Evolutionary conservation across 2,329 filamentous ascomycete genomes (phyloP), one percentile per base, ranked within the genome.

Genomic region (Dactylella cylindrospora): DNA sequence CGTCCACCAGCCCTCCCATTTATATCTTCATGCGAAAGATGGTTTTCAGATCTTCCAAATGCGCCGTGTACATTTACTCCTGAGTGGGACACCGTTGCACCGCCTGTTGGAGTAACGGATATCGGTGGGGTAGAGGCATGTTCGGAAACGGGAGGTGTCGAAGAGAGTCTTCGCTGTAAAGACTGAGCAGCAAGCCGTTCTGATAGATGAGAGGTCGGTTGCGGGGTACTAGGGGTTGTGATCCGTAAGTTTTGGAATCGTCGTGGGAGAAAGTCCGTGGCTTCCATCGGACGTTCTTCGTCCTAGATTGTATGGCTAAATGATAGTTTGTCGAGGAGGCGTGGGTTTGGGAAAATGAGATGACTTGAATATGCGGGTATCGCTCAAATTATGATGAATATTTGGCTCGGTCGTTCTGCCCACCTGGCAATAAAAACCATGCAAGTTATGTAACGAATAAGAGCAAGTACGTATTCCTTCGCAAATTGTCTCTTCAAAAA

Each of bases 241-340:
- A 62, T 43, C 36, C 38, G 49, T 13, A 62, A 32, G 13, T 52
- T 52, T 20, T 54, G 49, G 49, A 62, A 62, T 62, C 57, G 36
- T 44, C 49, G 49, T 23, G 53, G 57, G 38, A 43, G 43, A 29
- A 62, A 25, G 28, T 62, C 57, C 45, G 51, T 15, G 45, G 57
- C 44, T 45, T 62, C 57, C 57, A 62, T 62, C 44, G 57, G 57
- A 62, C 57, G 57, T 41, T 38, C 22, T 54, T 54, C 57, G 57
- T 54, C 57, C 57, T 50, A 26, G 29, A n/a, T 38, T 25, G 31
- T 19, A n/a, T 25, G 19, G 32, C 28, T 40, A 19, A 51, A 25
- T 3, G 31, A 29, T 5, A 40, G 26, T 26, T 28, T 32, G 32
- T 2, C 15, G 5, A 20, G 3, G 28, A 19, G 32, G 22, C 17